Evolutionary conservation across 208 protist species (phyloP).

Genomic region (Leishmania martiniquensis): DNA sequence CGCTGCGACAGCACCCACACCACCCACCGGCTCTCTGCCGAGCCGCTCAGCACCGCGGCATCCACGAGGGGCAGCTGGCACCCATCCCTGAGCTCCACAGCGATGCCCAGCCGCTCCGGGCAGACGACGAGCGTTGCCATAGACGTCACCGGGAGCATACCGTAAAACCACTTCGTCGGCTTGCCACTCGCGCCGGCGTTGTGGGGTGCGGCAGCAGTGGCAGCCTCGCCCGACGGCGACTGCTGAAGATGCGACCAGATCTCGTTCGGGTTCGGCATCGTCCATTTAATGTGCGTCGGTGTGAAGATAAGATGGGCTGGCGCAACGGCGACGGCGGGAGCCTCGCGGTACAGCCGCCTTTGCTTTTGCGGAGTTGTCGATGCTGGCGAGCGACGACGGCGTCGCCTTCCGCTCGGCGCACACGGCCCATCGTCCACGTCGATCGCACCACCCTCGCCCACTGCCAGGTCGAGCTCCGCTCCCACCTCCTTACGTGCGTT

Average conservation of each 20-base stretch:
- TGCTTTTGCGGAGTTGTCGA: slow-evolving; percentile 1
- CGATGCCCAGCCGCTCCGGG: slow-evolving; percentile 43
- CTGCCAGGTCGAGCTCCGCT: not conserved
- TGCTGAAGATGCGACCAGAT: slow-evolving; percentile 7
- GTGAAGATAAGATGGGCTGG: slow-evolving; percentile 47
- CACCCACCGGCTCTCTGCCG: slow-evolving; percentile 53
- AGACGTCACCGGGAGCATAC: slow-evolving; percentile 55
- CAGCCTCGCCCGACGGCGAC: not conserved
- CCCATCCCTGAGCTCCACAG: slow-evolving; percentile 56
- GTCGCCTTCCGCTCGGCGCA: not conserved
- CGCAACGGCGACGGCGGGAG: slow-evolving; percentile 1
- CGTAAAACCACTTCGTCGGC: slow-evolving; percentile 34
- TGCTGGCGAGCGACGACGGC: not conserved
- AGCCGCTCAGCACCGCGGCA: slow-evolving; percentile 32
- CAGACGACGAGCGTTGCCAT: slow-evolving; percentile 64
- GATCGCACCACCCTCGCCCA: not conserved
- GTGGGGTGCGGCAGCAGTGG: not conserved
- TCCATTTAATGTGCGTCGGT: slow-evolving; percentile 68
- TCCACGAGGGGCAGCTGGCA: slow-evolving; percentile 53
- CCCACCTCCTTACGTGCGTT: not conserved
- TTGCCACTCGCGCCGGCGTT: not conserved
- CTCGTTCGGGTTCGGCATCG: slow-evolving; percentile 43
- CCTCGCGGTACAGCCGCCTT: not conserved
- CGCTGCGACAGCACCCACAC: slow-evolving; percentile 42
- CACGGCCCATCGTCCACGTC: not conserved